Base-by-base conservation (phyloP, 2,329 filamentous ascomycete species). In the Ploettnerulaceae sp. region DNA sequence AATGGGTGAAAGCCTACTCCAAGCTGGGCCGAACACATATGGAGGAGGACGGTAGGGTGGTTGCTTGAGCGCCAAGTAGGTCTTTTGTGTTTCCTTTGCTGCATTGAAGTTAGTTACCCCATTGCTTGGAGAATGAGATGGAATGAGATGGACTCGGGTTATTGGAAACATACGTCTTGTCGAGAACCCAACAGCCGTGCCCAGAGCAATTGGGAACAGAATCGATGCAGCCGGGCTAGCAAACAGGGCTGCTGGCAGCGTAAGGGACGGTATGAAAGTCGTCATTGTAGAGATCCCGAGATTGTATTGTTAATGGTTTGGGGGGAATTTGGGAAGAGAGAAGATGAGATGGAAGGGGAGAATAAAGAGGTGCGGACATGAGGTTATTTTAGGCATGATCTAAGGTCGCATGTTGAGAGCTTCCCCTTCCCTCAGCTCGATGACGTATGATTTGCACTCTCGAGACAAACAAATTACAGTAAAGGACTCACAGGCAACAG, bases 191-290 rank as follows among this genome's bases (percentile, higher is more conserved):
- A 90, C 74, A n/a, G 77, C 79, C 2, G 82, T 81, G 31, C 89
- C 89, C 4, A 87, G 69, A 4, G 75, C 75, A 38, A 95, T 72
- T 28, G 89, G 89, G 1, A 95, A 72, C 29, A 94, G 75, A 52
- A 93, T 79, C 14, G 87, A 85, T 21, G 78, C 74, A 6, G 86
- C 82, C 4, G 86, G 80, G 63, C 78, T 82, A 60, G 80, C 74
- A 66, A 94, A 90, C 54, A 90, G 68, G 55, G 77, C 71, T 36
- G 75, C 69, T 2, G 89, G 88, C 14, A 95, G 73, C 17, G 86
- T 89, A 54, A 94, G 68, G 29, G 79, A 82, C n/a, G 86, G 82
- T 50, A 93, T 79, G 66, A 85, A 84, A 52, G 86, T 82, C 8
- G 86, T 90, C 87, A 93, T 94, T 34, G 52, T 74, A 66, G 48